Conservation (phyloP, 129 eudicot genomes). For the Helianthus annuus region HanXRQr2.0-SUNRISE NC_035441.2:144760535-144761034, state of each 20-base stretch:
- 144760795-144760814: slow-evolving; percentile 43
- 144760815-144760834: slow-evolving; percentile 45
- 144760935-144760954: slow-evolving; percentile 72
- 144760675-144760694: slow-evolving; percentile 51
- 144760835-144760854: slow-evolving; percentile 44
- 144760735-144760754: slow-evolving; percentile 58
- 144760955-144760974: slow-evolving; percentile 76
- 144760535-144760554: slow-evolving; percentile 51
- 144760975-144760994: slow-evolving; percentile 75
- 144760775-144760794: slow-evolving; percentile 31
- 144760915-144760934: slow-evolving; percentile 47
- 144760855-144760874: slow-evolving; percentile 39
- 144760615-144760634: slow-evolving; percentile 70
- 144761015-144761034: slow-evolving; percentile 50
- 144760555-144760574: slow-evolving; percentile 70
- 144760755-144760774: slow-evolving; percentile 57
- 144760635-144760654: slow-evolving; percentile 65
- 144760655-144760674: slow-evolving; percentile 38
- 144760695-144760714: slow-evolving; percentile 48
- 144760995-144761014: slow-evolving; percentile 53
- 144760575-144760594: slow-evolving; percentile 50
- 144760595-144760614: slow-evolving; percentile 52
- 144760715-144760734: slow-evolving; percentile 93
- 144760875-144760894: slow-evolving; percentile 46
- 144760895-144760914: slow-evolving; percentile 59